Evolutionary conservation across 192 early-diverging fungal genomes (phyloP), one percentile per base, ranked within the genome.

Genomic region (Lobosporangium transversale): DNA sequence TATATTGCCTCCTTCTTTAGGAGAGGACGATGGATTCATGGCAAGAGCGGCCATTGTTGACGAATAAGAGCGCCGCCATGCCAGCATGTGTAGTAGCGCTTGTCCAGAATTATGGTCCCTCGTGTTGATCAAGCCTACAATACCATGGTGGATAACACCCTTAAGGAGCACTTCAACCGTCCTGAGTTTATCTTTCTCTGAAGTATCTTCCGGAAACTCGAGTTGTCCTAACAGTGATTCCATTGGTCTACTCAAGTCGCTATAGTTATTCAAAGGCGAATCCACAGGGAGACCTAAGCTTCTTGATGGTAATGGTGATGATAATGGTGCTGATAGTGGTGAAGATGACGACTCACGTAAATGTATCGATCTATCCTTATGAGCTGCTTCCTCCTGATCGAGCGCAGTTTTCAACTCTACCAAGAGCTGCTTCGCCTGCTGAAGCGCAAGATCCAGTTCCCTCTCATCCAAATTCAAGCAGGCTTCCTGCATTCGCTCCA

Each of bases 121-220:
- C 4, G 71, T 75, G 33, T 75, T 75, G 52, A 75, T 50, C 23
- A 75, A 44, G 1, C 71, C 71, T 0, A 27, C 31, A n/a, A 75
- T 45, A 8, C 71, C 71, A 37, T 75, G 48, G 4, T 55, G 24
- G 8, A 75, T 42, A n/a, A 66, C 58, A 1, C 71, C 71, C 10
- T 54, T 66, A 11, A 75, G 45, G 17, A 75, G 35, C 5, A 66
- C 44, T 26, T 53, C 61, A n/a, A 63, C 71, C 2, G 71, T 66
- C 45, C 71, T 36, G 14, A 60, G 7, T 33, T 53, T 59, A 24
- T 31, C 53, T 4, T 23, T 6, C 4, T 7, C 8, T 4, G 50
- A 42, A 10, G 63, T 42, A 7, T 24, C 51, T 0, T 37, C 36
- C 8, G 43, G 24, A 21, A 64, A 75, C 0, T 2, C 27, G 2